Conservation (phyloP, 73 alveolate genomes). For the Tetrahymena malaccensis region DNA sequence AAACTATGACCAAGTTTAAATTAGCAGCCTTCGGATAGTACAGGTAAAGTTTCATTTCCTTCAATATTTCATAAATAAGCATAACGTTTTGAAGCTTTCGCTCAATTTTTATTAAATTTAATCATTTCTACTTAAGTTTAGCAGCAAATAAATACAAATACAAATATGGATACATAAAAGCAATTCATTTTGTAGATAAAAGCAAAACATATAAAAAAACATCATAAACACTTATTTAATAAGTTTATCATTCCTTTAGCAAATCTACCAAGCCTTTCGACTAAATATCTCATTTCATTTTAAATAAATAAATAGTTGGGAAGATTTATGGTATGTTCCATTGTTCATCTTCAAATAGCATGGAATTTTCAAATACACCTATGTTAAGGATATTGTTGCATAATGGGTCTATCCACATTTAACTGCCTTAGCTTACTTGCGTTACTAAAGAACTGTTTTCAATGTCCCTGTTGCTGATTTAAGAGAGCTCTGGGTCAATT, state of each 20-base stretch:
- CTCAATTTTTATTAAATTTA: too few relatives aligned
- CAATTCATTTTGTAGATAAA: too few relatives aligned
- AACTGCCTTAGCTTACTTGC: conserved; percentile 30
- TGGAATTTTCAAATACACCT: neutral
- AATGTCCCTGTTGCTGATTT: neutral
- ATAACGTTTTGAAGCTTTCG: too few relatives aligned
- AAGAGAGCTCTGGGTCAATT: neutral
- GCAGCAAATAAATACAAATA: too few relatives aligned
- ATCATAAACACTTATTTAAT: too few relatives aligned
- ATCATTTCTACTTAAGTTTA: neutral
- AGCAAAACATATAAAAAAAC: too few relatives aligned
- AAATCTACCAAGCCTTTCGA: neutral
- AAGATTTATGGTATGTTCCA: conserved; percentile 22
- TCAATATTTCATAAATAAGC: neutral
- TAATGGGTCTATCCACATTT: conserved; percentile 38
- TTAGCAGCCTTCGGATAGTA: conserved; percentile 30
- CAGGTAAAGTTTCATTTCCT: neutral
- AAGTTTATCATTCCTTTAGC: neutral
- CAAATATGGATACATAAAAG: too few relatives aligned
- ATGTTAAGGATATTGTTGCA: conserved; percentile 22
- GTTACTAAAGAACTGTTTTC: neutral
- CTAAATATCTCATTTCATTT: neutral
- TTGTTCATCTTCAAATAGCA: conserved; percentile 2
- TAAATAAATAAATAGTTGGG: neutral
- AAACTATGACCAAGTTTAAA: conserved; percentile 24